These are phyloP conservation scores for Epichloe gansuensis DNA, from an alignment of 2,329 filamentous ascomycete genomes.

Conservation along the genomic window DNA sequence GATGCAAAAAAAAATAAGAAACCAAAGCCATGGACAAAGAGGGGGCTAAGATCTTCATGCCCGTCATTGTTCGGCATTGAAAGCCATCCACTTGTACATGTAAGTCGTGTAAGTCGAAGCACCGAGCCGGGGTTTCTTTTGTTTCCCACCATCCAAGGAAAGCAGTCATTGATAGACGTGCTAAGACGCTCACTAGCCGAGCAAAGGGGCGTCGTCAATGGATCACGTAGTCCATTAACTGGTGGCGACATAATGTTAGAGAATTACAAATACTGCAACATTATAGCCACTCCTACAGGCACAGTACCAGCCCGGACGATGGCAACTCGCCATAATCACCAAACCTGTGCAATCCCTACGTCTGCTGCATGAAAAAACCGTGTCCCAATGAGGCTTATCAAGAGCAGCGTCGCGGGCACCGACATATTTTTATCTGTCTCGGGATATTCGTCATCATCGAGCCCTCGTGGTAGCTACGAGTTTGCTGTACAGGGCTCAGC, in stretches of 20 bases:
- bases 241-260: background rate
- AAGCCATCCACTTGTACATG: background rate
- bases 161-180: background rate
- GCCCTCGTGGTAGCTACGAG: too few species aligned
- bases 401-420: too few species aligned
- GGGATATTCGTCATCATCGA: too few species aligned
- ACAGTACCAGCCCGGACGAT: too few species aligned
- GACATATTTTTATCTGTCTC: too few species aligned
- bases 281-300: background rate
- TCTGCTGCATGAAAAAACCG: too few species aligned
- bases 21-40: background rate
- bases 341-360: too few species aligned
- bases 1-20: too few species aligned
- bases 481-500: too few species aligned
- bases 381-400: too few species aligned
- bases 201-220: background rate
- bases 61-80: background rate
- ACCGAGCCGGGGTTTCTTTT: background rate
- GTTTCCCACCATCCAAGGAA: background rate
- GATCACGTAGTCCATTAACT: background rate
- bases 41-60: background rate
- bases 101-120: too few species aligned
- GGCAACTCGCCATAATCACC: too few species aligned
- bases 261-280: background rate
- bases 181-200: background rate